A percentile compares a stretch with the other conserved stretches of the same genome.
Evolutionary conservation across 1,284 basidiomycete species (phyloP).

Genomic region (Melampsora allii-populina): DNA sequence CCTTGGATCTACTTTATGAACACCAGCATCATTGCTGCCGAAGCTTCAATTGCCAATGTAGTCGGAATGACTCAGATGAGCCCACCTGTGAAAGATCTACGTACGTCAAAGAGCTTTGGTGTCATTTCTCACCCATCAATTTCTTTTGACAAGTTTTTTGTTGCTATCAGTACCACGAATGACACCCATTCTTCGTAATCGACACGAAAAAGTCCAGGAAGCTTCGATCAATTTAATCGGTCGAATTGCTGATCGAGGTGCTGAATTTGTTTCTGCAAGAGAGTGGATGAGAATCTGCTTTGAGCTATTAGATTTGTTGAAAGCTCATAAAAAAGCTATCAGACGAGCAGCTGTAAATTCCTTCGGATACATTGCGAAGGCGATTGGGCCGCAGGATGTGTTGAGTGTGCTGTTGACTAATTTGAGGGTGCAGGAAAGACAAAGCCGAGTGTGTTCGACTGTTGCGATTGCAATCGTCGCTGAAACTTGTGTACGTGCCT

Average conservation of each 20-base stretch:
- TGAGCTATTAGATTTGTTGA: conserved; percentile 92
- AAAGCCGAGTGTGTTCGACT: conserved; percentile 96
- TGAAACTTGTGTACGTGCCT: conserved; percentile 45
- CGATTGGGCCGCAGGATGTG: conserved; percentile 97
- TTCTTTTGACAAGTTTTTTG: background rate
- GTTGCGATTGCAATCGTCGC: conserved; percentile 74
- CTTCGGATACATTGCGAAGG: conserved; percentile 99
- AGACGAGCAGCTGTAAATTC: conserved; percentile 98
- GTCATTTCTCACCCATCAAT: background rate
- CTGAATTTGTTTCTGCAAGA: conserved; percentile 94
- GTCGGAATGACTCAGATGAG: conserved; percentile 99
- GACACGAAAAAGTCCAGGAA: conserved; percentile 99
- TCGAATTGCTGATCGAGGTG: conserved; percentile 98
- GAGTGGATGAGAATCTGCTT: conserved; percentile 99
- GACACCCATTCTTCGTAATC: conserved; percentile 97
- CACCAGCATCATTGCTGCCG: conserved; percentile 89
- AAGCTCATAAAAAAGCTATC: conserved; percentile 99
- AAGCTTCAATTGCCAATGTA: conserved; percentile 97
- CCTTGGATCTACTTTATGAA: background rate
- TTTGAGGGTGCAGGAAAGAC: conserved; percentile 95
- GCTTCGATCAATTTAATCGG: conserved; percentile 99
- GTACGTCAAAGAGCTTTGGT: conserved; percentile 59
- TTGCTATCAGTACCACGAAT: conserved; percentile 80
- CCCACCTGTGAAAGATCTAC: conserved; percentile 94
- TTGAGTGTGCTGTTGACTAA: conserved; percentile 94